Conservation (phyloP, 2,329 filamentous ascomycete species). For the Coniochaeta ligniaria region DNA sequence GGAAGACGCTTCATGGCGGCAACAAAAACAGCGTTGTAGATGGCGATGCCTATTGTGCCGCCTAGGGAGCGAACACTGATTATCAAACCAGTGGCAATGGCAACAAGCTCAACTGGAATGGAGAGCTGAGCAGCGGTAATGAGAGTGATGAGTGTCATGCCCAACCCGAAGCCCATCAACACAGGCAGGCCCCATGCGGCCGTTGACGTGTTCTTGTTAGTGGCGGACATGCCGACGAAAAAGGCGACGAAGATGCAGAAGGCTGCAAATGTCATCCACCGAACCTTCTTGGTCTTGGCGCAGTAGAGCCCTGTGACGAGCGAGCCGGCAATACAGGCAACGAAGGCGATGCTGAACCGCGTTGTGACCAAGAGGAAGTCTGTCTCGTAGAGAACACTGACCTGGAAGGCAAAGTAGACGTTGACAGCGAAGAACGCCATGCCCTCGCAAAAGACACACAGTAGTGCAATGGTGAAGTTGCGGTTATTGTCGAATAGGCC, state of each 20-base stretch:
- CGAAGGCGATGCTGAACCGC: constrained; percentile 25
- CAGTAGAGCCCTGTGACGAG: constrained; percentile 23
- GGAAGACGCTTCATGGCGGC: constrained; percentile 18
- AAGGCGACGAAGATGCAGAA: constrained; percentile 23
- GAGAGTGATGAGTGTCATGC: constrained; percentile 25
- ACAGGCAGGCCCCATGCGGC: constrained; percentile 28
- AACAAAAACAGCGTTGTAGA: constrained; percentile 22
- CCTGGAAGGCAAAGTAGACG: constrained; percentile 33
- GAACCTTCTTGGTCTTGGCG: constrained; percentile 17
- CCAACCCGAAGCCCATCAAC: constrained; percentile 21
- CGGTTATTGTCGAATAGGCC: constrained; percentile 25
- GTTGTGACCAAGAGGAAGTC: constrained; percentile 24
- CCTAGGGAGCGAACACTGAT: constrained; percentile 34
- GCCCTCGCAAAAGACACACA: constrained; percentile 29
- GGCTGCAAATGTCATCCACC: constrained; percentile 15
- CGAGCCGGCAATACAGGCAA: constrained; percentile 20
- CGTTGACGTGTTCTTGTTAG: constrained; percentile 12
- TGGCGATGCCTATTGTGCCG: constrained; percentile 40
- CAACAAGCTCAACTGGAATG: constrained; percentile 27
- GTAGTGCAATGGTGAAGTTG: constrained; percentile 27
- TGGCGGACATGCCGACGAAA: constrained; percentile 27
- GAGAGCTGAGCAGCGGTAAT: constrained; percentile 29
- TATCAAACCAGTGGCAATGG: constrained; percentile 21
- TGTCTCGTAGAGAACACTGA: constrained; percentile 25
- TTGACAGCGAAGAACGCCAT: constrained; percentile 32